Evolutionary conservation across 2,329 filamentous ascomycete species (phyloP), one percentile per base, ranked within the genome.

Genomic region (Microascus cirrosus): DNA sequence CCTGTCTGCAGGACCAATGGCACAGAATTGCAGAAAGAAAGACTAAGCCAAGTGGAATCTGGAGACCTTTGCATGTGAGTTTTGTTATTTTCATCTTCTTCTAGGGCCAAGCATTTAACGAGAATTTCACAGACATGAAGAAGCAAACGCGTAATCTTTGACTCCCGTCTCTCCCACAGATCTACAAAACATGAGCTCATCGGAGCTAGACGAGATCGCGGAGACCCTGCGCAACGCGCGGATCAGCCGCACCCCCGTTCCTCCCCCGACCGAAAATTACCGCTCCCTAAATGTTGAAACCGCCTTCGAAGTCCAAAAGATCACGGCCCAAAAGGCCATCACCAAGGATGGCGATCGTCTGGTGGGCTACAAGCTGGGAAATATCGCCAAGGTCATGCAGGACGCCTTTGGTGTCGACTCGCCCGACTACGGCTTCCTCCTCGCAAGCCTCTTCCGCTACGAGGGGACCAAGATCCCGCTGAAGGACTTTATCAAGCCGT

Each of bases 351-450:
- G 64, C 2, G 65, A 65, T 50, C 61, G 66, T 7, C 56, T 63
- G 25, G 64, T 66, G 13, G 64, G 62, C n/a, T 66, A 65, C 58
- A 65, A 67, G 59, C 62, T 67, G n/a, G 63, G 65, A 51, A 66
- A 67, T 57, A 66, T 67, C 54, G 65, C 63, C n/a, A 66, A 67
- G 57, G 66, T 66, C 32, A 67, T 66, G 65, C 65, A 66, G 54
- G 64, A 62, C 22, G 65, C 65, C 12, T 67, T 67, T 52, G 64
- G 65, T 3, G 61, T 67, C 10, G 65, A 65, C 53, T 63, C 65
- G 28, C 66, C 66, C 7, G 65, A 66, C 54, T 66, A 67, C 25
- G 65, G 65, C 39, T 66, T 65, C 60, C 59, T 66, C 8, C 58
- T 66, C 3, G 62, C 61, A 22, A 67, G 63, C 24, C 59, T 59